These are phyloP conservation scores for Theileria parva DNA, from an alignment of 169 alveolate genomes.

Conservation along the genomic window DNA sequence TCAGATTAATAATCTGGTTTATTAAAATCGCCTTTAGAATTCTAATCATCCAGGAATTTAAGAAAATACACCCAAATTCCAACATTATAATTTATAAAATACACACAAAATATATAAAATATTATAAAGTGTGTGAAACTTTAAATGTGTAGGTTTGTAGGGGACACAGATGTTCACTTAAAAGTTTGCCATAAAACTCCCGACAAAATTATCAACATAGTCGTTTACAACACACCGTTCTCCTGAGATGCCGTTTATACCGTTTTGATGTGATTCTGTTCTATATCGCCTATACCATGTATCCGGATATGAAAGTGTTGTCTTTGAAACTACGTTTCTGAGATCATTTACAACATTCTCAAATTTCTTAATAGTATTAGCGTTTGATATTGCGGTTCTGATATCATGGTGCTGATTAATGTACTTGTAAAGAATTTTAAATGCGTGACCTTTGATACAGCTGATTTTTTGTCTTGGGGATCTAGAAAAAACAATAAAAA, in stretches of 20 bases:
- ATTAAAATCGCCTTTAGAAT: background rate
- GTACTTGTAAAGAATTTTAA: slow-evolving; percentile 50
- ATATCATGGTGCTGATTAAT: slow-evolving; percentile 40
- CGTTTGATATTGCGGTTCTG: slow-evolving; percentile 37
- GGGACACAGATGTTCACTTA: background rate
- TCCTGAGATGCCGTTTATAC: background rate
- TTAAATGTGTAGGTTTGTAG: background rate
- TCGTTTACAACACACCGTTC: background rate
- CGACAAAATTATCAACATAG: background rate
- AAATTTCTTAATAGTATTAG: slow-evolving; percentile 40
- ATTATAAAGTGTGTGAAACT: background rate
- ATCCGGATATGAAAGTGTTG: slow-evolving; percentile 11
- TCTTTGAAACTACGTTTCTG: slow-evolving; percentile 16
- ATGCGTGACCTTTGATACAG: slow-evolving; percentile 59
- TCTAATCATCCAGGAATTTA: background rate
- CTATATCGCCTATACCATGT: slow-evolving; percentile 23
- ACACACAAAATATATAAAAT: too few species aligned
- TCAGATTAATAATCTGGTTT: background rate
- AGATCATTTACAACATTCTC: slow-evolving; percentile 21
- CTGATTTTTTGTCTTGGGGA: slow-evolving; percentile 47
- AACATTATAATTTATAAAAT: background rate
- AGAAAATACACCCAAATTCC: background rate
- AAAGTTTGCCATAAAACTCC: slow-evolving; percentile 5
- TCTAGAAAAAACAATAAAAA: background rate
- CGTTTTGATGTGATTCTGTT: slow-evolving; percentile 6